Evolutionary conservation across 2,329 filamentous ascomycete species (phyloP), one percentile per base, ranked within the genome.

Genomic region (Pseudogymnoascus sp.): DNA sequence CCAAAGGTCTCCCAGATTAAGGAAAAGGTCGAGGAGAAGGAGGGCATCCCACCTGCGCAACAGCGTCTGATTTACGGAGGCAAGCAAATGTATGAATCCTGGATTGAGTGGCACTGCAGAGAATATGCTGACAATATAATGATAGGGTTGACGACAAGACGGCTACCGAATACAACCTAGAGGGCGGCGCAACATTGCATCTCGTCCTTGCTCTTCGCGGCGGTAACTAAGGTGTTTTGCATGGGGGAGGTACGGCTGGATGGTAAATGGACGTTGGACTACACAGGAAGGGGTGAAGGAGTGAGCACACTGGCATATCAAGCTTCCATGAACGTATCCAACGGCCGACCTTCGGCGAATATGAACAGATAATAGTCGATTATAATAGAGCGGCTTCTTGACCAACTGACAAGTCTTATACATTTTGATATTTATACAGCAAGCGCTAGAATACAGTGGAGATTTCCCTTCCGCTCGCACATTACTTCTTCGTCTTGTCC

Each of bases 11-110:
- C 89, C 40, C 87, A 92, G 75, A 97, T 99, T 82, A 99, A 99
- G 82, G 94, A 97, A 78, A 92, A 93, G 72, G 94, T 99, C 62
- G 94, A 99, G 77, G 94, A 99, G 80, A 97, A 97, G 79, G 94
- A 97, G 74, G 94, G 94, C 62, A 99, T 99, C 70, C 93, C 94
- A 45, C 94, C 94, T 0, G 92, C 94, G 15, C 94, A 99, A 78
- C 94, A 99, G 78, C 87, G 94, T 63, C 80, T 99, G 67, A 99
- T 99, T 72, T 97, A 88, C 73, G 92, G 93, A 61, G 94, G 94
- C 72, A 99, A 99, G 81, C 94, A 99, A 76, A 97, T 99, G 94
- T 97, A 78, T 35, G 48, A 7, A 18, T n/a, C 10, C 33, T 9
- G 21, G 25, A n/a, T 5, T n/a, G 27, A 12, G 35, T 1, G 18